Evolutionary conservation across 73 alveolate species (phyloP), one percentile per base, ranked within the genome.

Genomic region (Paramecium pentaurelia): DNA sequence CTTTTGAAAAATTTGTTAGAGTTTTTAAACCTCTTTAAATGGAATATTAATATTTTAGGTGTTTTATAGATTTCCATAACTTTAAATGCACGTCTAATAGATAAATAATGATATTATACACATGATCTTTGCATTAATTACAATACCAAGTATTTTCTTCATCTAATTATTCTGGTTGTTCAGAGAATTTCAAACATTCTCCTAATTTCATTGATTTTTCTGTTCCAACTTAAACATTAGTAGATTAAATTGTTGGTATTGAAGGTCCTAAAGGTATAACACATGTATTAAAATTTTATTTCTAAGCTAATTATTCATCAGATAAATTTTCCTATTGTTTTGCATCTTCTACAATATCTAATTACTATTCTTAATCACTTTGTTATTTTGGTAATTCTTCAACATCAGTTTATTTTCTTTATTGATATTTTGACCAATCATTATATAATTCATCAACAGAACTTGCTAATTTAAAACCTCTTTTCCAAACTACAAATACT

Each of bases 11-110:
- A 85, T 25, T 89, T 64, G 93, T 96, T 87, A 27, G 94, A 94
- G 16, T 92, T 93, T 71, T 94, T 93, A 60, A 97, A 97, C 83
- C 99, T 95, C 84, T 95, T 97, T 58, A 97, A 86, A 85, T 96
- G 98, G 73, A 97, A 94, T 42, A 96, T 89, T 73, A 97, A 91
- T 34, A 95, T 51, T 58, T 92, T 92, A 1, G 99, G 99, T 68
- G 96, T 90, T 75, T 97, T 93, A 89, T 93, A 97, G 9, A 97
- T 71, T 77, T 97, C 99, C 97, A 97, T 88, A 86, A 95, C 93
- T 88, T 97, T 97, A 75, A 94, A 88, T 16, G 98, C 98, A 14
- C 44, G 58, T 2, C 75, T 80, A 75, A 32, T 36, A 45, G 25
- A 80, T 44, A 16, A 25, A 12, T 4, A 18, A 80, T 49, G 3